Evolutionary conservation across 1,284 basidiomycete species (phyloP), one percentile per base, ranked within the genome.

Genomic region (Cryptococcus amylolentus): DNA sequence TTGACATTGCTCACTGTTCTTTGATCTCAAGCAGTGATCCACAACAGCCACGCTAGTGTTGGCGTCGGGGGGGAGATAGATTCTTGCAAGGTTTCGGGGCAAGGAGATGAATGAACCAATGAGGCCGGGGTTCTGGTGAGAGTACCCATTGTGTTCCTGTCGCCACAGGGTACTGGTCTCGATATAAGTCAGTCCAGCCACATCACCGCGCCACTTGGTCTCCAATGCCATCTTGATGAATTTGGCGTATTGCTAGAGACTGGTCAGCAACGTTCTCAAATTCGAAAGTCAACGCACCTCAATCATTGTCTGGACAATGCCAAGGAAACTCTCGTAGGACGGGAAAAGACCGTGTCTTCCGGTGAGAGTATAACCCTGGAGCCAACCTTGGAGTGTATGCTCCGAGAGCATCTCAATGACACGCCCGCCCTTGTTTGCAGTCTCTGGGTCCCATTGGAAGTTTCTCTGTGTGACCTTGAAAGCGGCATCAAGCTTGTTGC

Each of bases 11-110:
- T 60, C 45, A 73, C 66, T 91, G 77, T 91, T 87, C 80, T 88
- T 89, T 31, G 88, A 85, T 48, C 86, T 79, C 61, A 94, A 73
- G 66, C 88, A 91, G 76, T 94, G 91, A 4, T 87, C 84, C 56
- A 92, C 81, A 23, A 78, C 79, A 43, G 86, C 88, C 56, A 92
- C 77, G 77, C 87, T 86, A 66, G 87, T 88, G 75, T 94, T 93
- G 38, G 88, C 87, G 70, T 94, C 91, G n/a, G 90, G 88, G 0
- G 91, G 90, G 38, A 94, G 81, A 74, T 93, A 94, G 41, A 94
- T 87, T 14, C 91, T 84, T 1, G 87, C 88, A 49, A 87, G 80
- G 45, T 80, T 77, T 16, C 87, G 82, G 61, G 91, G 91, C 58
- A 93, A 77, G 64, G 86, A 84, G 57, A 93, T 83, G 37, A 95